phyloP scores from a whole-genome alignment of 495 filamentous ascomycete species.

The Aspergillus conjunctus region DNA sequence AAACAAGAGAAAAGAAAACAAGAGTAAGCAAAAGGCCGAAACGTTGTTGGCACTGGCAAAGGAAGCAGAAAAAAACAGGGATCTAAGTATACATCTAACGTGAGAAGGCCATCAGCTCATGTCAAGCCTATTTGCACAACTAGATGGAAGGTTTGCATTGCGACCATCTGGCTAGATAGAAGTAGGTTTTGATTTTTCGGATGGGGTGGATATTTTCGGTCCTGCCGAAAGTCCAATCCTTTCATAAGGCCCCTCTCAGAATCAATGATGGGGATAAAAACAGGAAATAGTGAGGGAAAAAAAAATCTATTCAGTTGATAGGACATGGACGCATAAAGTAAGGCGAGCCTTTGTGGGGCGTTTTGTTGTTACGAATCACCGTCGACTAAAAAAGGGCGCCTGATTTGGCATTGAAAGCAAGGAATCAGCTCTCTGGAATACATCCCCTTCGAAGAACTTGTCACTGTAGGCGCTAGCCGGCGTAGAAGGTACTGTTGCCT shows the following conservation, averaged over 20 bases:
- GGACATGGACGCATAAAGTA: background rate
- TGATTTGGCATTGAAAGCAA: slow-evolving; percentile 61
- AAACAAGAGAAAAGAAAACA: slow-evolving; percentile 13
- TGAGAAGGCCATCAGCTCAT: background rate
- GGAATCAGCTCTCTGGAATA: slow-evolving; percentile 74
- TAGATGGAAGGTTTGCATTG: background rate
- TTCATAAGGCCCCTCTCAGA: background rate
- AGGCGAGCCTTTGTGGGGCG: background rate
- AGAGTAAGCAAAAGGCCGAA: background rate
- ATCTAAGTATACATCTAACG: slow-evolving; percentile 18
- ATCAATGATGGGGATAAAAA: background rate
- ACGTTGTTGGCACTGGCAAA: background rate
- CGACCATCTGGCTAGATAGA: background rate
- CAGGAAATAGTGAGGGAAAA: background rate
- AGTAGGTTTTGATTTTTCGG: background rate
- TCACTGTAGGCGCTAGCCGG: slow-evolving; percentile 69
- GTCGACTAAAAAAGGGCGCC: slow-evolving; percentile 43
- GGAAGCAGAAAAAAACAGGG: background rate
- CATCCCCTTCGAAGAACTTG: slow-evolving; percentile 66
- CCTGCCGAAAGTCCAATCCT: slow-evolving; percentile 1
- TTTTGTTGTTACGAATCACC: slow-evolving; percentile 25
- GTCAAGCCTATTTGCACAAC: too few relatives aligned
- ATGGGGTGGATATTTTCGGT: background rate
- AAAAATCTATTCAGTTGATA: background rate
- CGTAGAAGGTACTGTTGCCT: slow-evolving; percentile 83